Base-by-base conservation (phyloP, 768 basidiomycete genomes). In the Leccinellum rugosiceps region DNA sequence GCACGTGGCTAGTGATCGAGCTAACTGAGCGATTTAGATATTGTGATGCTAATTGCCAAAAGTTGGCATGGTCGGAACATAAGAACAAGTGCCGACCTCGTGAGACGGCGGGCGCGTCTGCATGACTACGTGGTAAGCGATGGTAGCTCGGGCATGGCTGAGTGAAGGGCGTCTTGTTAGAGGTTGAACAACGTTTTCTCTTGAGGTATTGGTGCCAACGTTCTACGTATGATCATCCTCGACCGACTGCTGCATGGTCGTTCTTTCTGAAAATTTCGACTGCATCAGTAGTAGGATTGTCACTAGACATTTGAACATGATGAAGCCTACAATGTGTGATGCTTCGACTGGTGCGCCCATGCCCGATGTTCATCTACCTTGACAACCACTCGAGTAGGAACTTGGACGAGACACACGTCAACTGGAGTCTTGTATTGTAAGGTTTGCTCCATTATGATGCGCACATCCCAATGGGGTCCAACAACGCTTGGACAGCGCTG, bases 21-120 rank as follows among this genome's bases (percentile, higher is more conserved):
- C n/a, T 30, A 1, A 13, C 38, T n/a, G n/a, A 0, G 4, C n/a
- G 17, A 41, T 4, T 41, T 32, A 64, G 62, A 23, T 63, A 63
- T 13, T 63, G 62, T 30, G 62, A 63, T 45, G 23, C 21, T 15
- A 65, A 48, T 9, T 63, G 63, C 32, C 62, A 63, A 15, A 63
- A 56, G 31, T 60, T 49, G 3, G 62, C 51, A 1, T 63, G 62
- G 63, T 31, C 58, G 0, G 63, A 63, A 23, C 62, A 63, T 28
- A 63, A 65, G 48, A 14, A 6, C 15, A 45, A 30, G 44, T 63
- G 62, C 19, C 56, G 23, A 26, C 28, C 43, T 41, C 43, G 32
- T 38, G 32, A 45, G 56, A 17, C 14, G 4, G 35, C 47, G 28
- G 13, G 47, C 23, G 19, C 26, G 9, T 30, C 47, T 21, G 35